A percentile compares a stretch with the other conserved stretches of the same genome.
Evolutionary conservation across 108 stramenopile genomes (phyloP).

Genomic region (Epipyxis sp.): DNA sequence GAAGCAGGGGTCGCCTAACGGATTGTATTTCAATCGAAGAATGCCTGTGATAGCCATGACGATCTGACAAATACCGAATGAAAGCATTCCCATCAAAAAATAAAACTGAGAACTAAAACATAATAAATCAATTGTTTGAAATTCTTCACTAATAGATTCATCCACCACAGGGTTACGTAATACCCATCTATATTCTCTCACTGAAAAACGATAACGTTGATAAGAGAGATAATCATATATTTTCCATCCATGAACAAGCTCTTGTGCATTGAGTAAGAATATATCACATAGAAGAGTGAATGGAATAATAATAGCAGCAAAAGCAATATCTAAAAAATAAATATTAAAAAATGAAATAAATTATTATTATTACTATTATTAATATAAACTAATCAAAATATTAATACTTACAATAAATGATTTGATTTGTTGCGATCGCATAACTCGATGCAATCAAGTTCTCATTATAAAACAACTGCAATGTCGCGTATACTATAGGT

Average conservation of each 20-base stretch:
- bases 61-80: conserved; percentile 65
- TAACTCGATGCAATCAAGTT: conserved; percentile 68
- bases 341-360: too few species aligned
- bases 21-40: conserved; percentile 64
- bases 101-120: conserved; percentile 80
- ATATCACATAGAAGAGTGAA: conserved; percentile 65
- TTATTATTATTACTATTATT: too few species aligned
- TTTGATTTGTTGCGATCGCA: conserved; percentile 67
- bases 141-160: conserved; percentile 63
- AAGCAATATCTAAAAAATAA: too few species aligned
- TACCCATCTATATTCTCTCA: conserved; percentile 71
- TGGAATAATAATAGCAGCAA: conserved; percentile 65
- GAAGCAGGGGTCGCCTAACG: conserved; percentile 68
- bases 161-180: conserved; percentile 61
- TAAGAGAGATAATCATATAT: conserved; percentile 78
- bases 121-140: conserved; percentile 71
- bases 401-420: too few species aligned
- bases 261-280: conserved; percentile 71
- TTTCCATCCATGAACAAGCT: conserved; percentile 77
- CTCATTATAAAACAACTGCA: conserved; percentile 60
- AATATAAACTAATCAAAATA: too few species aligned
- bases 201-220: conserved; percentile 70
- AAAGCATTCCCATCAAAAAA: conserved; percentile 65
- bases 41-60: conserved; percentile 70
- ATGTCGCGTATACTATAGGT: conserved; percentile 62